Conservation (phyloP, 2,329 filamentous ascomycete species). For the Colletotrichum navitas region DNA sequence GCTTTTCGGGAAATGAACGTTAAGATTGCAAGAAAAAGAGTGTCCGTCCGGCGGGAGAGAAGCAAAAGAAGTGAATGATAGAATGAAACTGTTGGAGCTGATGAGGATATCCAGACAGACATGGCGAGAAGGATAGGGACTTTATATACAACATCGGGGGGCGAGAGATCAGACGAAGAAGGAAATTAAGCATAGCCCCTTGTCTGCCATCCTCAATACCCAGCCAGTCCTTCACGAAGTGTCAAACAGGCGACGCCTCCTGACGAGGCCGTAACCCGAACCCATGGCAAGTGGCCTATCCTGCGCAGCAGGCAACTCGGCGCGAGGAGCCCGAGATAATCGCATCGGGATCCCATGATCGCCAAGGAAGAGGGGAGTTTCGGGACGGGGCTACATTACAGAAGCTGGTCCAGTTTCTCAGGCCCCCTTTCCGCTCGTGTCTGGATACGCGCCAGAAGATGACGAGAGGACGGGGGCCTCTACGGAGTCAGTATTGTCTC, state of each 20-base stretch:
- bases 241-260: constrained; percentile 16
- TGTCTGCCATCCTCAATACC: not conserved
- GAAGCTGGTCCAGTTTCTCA: not conserved
- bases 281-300: not conserved
- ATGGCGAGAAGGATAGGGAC: not conserved
- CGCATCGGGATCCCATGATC: constrained; percentile 21
- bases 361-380: constrained; percentile 10
- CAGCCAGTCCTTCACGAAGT: constrained; percentile 20
- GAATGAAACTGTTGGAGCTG: constrained; percentile 3
- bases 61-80: constrained; percentile 36
- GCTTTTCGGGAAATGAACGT: not conserved
- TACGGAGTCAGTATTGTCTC: constrained; percentile 1
- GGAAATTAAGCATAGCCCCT: not conserved
- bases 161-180: not conserved
- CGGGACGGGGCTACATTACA: constrained; percentile 3
- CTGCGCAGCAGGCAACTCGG: constrained; percentile 1
- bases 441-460: not conserved
- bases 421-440: not conserved
- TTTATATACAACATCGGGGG: constrained; percentile 17
- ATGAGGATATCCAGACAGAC: not conserved
- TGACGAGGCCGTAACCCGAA: not conserved
- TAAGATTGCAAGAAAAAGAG: constrained; percentile 13
- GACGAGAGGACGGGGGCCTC: not conserved
- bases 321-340: constrained; percentile 19
- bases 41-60: constrained; percentile 39